phyloP scores from a whole-genome alignment of 352 stramenopile genomes.

The Phytopythium kandeliae region DNA sequence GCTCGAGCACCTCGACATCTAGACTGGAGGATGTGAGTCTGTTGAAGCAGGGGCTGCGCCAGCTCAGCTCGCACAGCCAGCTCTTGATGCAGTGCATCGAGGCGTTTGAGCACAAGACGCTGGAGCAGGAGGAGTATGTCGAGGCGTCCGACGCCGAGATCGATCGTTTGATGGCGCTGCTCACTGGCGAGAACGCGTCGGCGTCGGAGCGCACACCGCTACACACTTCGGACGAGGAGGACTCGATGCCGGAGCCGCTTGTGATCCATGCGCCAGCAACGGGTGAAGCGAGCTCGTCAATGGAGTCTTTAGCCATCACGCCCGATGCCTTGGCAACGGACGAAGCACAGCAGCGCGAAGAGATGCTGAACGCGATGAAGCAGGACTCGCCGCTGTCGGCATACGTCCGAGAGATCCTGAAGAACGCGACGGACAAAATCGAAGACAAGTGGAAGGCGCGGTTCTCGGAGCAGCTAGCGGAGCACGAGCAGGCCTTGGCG shows the following conservation, averaged over 20 bases:
- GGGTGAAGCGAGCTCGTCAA: neutral
- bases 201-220: conserved; percentile 9
- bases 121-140: conserved; percentile 40
- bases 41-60: conserved; percentile 35
- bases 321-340: conserved; percentile 13
- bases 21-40: conserved; percentile 49
- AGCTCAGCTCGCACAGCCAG: conserved; percentile 36
- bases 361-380: conserved; percentile 34
- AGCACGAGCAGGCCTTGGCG: conserved; percentile 61
- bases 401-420: conserved; percentile 70
- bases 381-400: conserved; percentile 62
- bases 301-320: neutral
- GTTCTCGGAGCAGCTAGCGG: conserved; percentile 58
- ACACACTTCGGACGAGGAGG: neutral
- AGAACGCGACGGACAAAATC: conserved; percentile 75
- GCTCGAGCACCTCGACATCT: conserved; percentile 15
- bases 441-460: conserved; percentile 78
- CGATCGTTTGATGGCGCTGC: conserved; percentile 28
- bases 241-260: neutral
- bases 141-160: conserved; percentile 37
- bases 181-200: conserved; percentile 17
- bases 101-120: conserved; percentile 32
- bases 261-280: conserved; percentile 3
- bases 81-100: conserved; percentile 45
- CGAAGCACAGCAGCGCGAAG: conserved; percentile 26